Base-by-base conservation (phyloP, 208 protist genomes). In the Tritrichomonas musculus region DNA sequence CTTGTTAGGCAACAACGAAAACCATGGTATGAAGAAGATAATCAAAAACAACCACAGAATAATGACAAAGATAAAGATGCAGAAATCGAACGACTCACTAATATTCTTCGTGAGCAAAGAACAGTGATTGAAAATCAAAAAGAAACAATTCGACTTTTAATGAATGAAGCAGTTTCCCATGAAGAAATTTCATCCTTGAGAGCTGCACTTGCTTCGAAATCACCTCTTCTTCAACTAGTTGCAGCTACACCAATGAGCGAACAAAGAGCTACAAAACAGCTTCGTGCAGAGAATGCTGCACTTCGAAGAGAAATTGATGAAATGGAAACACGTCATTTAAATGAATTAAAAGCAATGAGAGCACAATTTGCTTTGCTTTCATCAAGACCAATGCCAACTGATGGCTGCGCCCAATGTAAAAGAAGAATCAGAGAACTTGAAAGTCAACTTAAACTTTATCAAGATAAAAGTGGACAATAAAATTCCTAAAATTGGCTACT, bases 351-450 rank as follows among this genome's bases (percentile, higher is more conserved):
- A 57, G 47, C 41, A 60, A 44, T 88, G 20, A 53, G 77, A 57
- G 20, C 77, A 13, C 77, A 88, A 57, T 88, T 39, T 57, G 77
- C 77, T 39, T 20, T 33, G 9, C 5, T 88, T 0, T 53, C 77
- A 39, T 25, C 77, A 88, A 49, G 77, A 8, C 77, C 44, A 39
- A 88, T 88, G 77, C 77, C 77, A 20, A 20, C 41, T 57, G 77
- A 88, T 88, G 77, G 77, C 33, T 88, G 77, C 27, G 77, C 77
- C 57, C 14, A 53, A 1, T 88, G 77, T 30, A 88, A 49, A 60
- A 25, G 77, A 39, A 88, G 77, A 88, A 88, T 88, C 9, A 53
- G 77, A 39, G 77, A 88, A 50, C 47, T 88, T 20, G 77, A 88
- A 88, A 57, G 9, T 33, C 47, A 88, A 36, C 57, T 88, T 41